These are phyloP conservation scores for Hypholoma fasciculare DNA, from an alignment of 768 basidiomycete species.

Conservation along the genomic window DNA sequence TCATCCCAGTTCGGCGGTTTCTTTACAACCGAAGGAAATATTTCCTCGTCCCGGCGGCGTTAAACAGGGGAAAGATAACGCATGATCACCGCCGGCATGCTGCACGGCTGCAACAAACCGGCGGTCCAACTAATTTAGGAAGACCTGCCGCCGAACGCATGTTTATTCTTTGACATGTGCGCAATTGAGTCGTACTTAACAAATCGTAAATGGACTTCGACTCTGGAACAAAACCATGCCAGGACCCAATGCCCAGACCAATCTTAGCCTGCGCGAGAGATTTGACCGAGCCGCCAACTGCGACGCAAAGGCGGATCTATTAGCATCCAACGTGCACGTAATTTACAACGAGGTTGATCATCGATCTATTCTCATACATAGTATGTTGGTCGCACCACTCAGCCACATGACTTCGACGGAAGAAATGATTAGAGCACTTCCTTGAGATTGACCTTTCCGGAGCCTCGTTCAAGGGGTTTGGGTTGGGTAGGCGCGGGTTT, in stretches of 20 bases:
- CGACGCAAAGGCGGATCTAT: too few relatives aligned
- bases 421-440: conserved; percentile 32
- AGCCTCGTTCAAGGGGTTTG: conserved; percentile 45
- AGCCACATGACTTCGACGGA: background rate
- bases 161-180: background rate
- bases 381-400: background rate
- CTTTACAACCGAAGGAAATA: conserved; percentile 2
- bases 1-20: conserved; percentile 8
- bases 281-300: background rate
- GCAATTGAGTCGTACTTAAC: background rate
- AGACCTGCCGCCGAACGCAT: background rate
- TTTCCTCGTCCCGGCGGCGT: conserved; percentile 3
- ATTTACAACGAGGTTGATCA: background rate
- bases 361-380: background rate
- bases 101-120: conserved; percentile 4
- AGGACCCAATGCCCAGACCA: too few relatives aligned
- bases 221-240: too few relatives aligned
- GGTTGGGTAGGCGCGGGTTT: conserved; percentile 44
- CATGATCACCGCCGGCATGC: conserved; percentile 13
- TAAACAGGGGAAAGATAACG: conserved; percentile 8
- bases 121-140: conserved; percentile 1
- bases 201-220: too few relatives aligned
- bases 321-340: too few relatives aligned
- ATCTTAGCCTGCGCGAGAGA: background rate
- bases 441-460: conserved; percentile 43